These are phyloP conservation scores for Cercophora sp. DNA, from an alignment of 495 filamentous ascomycete species.

Conservation along the genomic window DNA sequence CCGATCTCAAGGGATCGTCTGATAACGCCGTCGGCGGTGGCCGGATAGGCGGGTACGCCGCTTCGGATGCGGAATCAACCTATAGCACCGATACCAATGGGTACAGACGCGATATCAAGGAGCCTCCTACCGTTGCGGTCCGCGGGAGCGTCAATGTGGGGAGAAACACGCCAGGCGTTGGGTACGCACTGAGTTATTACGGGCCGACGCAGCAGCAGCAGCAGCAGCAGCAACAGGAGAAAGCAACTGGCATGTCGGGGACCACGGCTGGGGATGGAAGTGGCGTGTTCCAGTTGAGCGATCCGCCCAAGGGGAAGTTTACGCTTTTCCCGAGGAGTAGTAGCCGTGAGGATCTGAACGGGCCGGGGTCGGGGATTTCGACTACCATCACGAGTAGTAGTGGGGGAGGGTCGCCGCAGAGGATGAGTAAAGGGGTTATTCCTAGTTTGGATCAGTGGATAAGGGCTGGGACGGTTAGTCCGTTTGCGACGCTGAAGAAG, in stretches of 20 bases:
- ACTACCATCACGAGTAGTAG: constrained; percentile 6
- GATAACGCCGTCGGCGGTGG: not conserved
- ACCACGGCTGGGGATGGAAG: not conserved
- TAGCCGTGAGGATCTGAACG: constrained; percentile 4
- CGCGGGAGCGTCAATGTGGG: constrained; percentile 2
- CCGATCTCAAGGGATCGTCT: constrained; percentile 8
- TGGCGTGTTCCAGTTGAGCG: constrained; percentile 17
- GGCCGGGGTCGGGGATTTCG: constrained; percentile 26
- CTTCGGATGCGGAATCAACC: constrained; percentile 5
- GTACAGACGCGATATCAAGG: constrained; percentile 17
- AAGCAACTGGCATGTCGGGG: not conserved
- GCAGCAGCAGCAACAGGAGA: not conserved
- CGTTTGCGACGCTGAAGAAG: constrained; percentile 26
- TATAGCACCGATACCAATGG: constrained; percentile 12
- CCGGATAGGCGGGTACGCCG: not conserved
- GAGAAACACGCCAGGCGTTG: constrained; percentile 2
- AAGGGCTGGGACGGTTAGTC: constrained; percentile 26
- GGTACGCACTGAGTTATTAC: constrained; percentile 19
- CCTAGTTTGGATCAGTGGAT: constrained; percentile 30
- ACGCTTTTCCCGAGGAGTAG: constrained; percentile 23
- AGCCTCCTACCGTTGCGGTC: constrained; percentile 7
- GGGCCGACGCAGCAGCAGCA: not conserved
- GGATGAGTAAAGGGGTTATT: constrained; percentile 1
- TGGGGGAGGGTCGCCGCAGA: not conserved
- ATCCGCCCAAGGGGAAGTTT: constrained; percentile 25